A percentile compares a stretch with the other conserved stretches of the same genome.
Conservation (phyloP, 2,329 filamentous ascomycete genomes). For the Ophiocordyceps polyrhachis-furcata region DNA sequence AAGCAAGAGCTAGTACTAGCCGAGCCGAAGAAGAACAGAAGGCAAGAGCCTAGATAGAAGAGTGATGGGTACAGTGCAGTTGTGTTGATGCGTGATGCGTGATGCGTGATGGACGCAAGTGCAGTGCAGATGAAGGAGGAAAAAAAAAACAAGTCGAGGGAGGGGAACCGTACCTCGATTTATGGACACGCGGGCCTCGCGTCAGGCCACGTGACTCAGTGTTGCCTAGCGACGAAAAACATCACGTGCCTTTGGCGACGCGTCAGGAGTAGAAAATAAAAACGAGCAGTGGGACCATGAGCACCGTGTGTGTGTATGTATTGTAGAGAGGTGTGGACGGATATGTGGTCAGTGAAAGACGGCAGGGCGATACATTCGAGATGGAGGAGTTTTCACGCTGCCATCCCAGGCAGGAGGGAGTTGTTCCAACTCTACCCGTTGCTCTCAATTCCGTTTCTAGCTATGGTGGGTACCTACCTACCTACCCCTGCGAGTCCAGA, state of each 20-base stretch:
- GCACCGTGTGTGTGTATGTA: not conserved
- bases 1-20: not conserved
- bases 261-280: not conserved
- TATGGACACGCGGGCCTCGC: too few relatives aligned
- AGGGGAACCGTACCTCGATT: too few relatives aligned
- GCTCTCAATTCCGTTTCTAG: too few relatives aligned
- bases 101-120: not conserved
- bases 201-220: not conserved
- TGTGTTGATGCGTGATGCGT: not conserved
- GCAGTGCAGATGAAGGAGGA: not conserved
- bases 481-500: too few relatives aligned
- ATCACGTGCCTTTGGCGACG: not conserved
- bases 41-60: not conserved
- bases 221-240: not conserved
- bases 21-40: not conserved
- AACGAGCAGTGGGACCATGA: not conserved
- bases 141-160: not conserved
- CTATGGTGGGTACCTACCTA: too few relatives aligned
- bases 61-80: not conserved
- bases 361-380: too few relatives aligned
- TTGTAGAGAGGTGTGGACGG: too few relatives aligned
- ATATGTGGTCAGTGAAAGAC: too few relatives aligned
- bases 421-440: too few relatives aligned
- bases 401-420: too few relatives aligned
- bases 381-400: too few relatives aligned